Percentiles rank a stretch among this genome's conserved stretches.
These are phyloP conservation scores for Pachysolen tannophilus DNA, from an alignment of 805 yeast genomes.

Conservation along the genomic window DNA sequence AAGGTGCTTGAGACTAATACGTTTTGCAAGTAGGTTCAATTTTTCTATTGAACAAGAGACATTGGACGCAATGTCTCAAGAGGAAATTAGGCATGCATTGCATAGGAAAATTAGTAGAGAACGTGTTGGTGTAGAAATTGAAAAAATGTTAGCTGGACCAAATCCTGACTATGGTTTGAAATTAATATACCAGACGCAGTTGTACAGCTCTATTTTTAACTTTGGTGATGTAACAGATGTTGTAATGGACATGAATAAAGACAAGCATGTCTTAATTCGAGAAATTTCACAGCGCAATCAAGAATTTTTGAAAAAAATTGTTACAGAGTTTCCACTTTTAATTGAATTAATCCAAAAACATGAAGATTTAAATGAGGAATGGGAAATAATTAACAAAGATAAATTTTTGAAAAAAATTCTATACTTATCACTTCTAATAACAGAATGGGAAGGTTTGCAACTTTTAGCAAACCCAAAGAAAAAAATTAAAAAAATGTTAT, in stretches of 20 bases:
- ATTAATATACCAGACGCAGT: slow-evolving; percentile 44
- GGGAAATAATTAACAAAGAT: slow-evolving; percentile 4
- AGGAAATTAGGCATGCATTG: slow-evolving; percentile 50
- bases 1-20: slow-evolving; percentile 72
- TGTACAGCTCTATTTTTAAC: slow-evolving; percentile 54
- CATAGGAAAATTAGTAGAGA: slow-evolving; percentile 78
- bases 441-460: slow-evolving; percentile 35
- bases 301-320: slow-evolving; percentile 12
- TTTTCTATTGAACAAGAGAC: slow-evolving; percentile 58
- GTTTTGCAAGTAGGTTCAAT: slow-evolving; percentile 77
- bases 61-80: slow-evolving; percentile 53
- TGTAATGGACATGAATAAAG: slow-evolving; percentile 13
- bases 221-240: slow-evolving; percentile 21
- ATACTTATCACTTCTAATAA: slow-evolving; percentile 42
- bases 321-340: slow-evolving; percentile 5
- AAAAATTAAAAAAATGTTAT: slow-evolving; percentile 18
- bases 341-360: slow-evolving; percentile 5
- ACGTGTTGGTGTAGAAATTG: slow-evolving; percentile 79
- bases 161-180: slow-evolving; percentile 58
- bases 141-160: slow-evolving; percentile 61
- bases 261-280: slow-evolving; percentile 12
- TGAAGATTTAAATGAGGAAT: slow-evolving; percentile 3
- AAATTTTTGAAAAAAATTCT: slow-evolving; percentile 20
- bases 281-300: slow-evolving; percentile 15
- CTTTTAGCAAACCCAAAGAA: slow-evolving; percentile 33